phyloP scores from a whole-genome alignment of 2,329 filamentous ascomycete genomes.

The Emericellopsis atlantica region DNA sequence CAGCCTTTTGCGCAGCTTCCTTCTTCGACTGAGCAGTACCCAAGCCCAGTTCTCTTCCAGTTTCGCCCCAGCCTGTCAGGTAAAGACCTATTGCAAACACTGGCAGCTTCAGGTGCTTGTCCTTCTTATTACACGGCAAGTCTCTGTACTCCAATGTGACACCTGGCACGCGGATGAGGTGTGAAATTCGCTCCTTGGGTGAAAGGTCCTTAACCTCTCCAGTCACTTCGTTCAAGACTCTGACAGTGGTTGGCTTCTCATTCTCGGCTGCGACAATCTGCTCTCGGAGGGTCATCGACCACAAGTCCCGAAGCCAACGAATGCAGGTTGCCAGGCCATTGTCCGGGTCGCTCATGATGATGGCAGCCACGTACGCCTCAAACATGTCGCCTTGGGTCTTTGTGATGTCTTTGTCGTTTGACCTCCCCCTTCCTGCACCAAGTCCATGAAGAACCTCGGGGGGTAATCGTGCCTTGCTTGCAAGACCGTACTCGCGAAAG shows the following conservation, averaged over 20 bases:
- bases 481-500: constrained; percentile 57
- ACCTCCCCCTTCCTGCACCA: constrained; percentile 11
- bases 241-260: constrained; percentile 3
- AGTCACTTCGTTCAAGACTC: background rate
- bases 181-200: constrained; percentile 17
- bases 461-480: constrained; percentile 48
- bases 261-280: constrained; percentile 33
- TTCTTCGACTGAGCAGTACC: constrained; percentile 55
- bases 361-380: constrained; percentile 76
- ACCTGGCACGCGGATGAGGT: constrained; percentile 38
- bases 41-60: constrained; percentile 45
- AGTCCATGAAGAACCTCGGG: constrained; percentile 20
- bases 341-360: constrained; percentile 49
- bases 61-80: constrained; percentile 57
- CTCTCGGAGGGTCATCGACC: constrained; percentile 50
- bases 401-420: constrained; percentile 37
- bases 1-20: constrained; percentile 57
- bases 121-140: constrained; percentile 27
- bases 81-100: constrained; percentile 52
- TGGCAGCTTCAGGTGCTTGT: constrained; percentile 39
- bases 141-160: constrained; percentile 51
- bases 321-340: constrained; percentile 49
- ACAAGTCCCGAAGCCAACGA: constrained; percentile 63
- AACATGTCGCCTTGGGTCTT: constrained; percentile 83
- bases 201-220: background rate